These are phyloP conservation scores for Hyaloscypha hepaticicola DNA, from an alignment of 495 filamentous ascomycete genomes.

Conservation along the genomic window DNA sequence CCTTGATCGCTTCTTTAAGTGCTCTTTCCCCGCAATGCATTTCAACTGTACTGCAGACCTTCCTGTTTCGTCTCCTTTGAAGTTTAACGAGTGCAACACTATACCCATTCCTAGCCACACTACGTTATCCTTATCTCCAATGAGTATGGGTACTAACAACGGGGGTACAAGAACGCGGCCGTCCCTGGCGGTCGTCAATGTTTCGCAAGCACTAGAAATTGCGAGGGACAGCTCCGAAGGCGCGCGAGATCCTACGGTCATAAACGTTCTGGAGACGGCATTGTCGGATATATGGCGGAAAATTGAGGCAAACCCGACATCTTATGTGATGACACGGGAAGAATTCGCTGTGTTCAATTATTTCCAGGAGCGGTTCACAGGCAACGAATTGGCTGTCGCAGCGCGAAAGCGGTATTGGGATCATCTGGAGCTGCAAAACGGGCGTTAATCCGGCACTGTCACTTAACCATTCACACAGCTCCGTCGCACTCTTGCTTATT, in stretches of 20 bases:
- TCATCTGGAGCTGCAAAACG: slow-evolving; percentile 30
- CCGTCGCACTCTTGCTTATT: no score
- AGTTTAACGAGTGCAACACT: slow-evolving; percentile 1
- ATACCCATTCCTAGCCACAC: slow-evolving; percentile 10
- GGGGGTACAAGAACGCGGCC: slow-evolving; percentile 14
- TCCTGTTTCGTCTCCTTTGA: slow-evolving; percentile 18
- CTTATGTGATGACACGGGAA: slow-evolving; percentile 63
- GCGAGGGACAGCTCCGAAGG: slow-evolving; percentile 64
- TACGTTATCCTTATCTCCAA: slow-evolving; percentile 16
- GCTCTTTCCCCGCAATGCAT: slow-evolving; percentile 21
- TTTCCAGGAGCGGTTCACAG: slow-evolving; percentile 59
- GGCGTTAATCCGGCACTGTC: slow-evolving; percentile 1
- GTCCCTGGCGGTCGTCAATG: slow-evolving; percentile 20
- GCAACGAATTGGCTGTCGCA: slow-evolving; percentile 37
- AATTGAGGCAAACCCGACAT: slow-evolving; percentile 55
- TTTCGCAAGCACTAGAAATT: slow-evolving; percentile 60
- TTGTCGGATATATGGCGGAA: slow-evolving; percentile 61
- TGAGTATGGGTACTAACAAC: slow-evolving; percentile 19
- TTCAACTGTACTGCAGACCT: slow-evolving; percentile 20
- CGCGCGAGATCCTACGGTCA: slow-evolving; percentile 50
- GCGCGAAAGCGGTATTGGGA: slow-evolving; percentile 55
- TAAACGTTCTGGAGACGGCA: slow-evolving; percentile 53
- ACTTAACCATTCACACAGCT: not conserved
- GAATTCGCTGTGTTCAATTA: slow-evolving; percentile 82
- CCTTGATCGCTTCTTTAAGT: slow-evolving; percentile 4